Percentiles rank a stretch among this genome's conserved stretches.
phyloP scores from a whole-genome alignment of 1,284 basidiomycete genomes.

The Omphalotus olearius region DNA sequence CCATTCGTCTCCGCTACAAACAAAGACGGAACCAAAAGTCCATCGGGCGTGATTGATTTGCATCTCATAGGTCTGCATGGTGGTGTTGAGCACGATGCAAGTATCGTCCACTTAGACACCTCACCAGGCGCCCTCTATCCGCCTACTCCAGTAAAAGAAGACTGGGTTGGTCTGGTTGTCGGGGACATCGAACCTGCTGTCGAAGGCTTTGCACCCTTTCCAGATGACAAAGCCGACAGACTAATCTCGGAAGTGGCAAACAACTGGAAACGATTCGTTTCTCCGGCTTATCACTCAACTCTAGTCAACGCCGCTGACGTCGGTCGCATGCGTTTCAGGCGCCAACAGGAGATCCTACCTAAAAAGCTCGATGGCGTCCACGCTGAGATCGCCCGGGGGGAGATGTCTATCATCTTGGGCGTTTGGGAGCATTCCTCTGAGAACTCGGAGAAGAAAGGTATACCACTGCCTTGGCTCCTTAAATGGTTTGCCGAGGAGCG shows the following conservation, averaged over 20 bases:
- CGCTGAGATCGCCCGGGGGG: conserved; percentile 16
- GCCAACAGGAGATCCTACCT: conserved; percentile 8
- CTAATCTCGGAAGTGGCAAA: not conserved
- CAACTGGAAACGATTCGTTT: no score
- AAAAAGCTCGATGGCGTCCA: conserved; percentile 6
- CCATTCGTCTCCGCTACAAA: conserved; percentile 9
- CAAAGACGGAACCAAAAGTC: conserved; percentile 9
- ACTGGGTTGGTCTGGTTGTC: conserved; percentile 11
- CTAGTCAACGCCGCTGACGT: conserved; percentile 13
- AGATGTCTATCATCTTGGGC: conserved; percentile 17
- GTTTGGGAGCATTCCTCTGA: conserved; percentile 10
- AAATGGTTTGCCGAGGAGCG: conserved; percentile 12
- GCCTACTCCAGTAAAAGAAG: conserved; percentile 6
- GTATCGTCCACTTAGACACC: conserved; percentile 16
- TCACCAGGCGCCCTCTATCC: conserved; percentile 8
- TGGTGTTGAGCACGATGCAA: conserved; percentile 20
- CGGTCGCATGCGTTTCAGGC: conserved; percentile 11
- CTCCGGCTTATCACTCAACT: not conserved
- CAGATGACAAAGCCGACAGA: not conserved
- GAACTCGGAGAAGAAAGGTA: conserved; percentile 9
- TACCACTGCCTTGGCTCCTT: conserved; percentile 11
- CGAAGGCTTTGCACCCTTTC: not conserved
- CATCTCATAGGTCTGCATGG: conserved; percentile 16
- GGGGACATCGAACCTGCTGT: conserved; percentile 12
- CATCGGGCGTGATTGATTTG: conserved; percentile 12